Base-by-base conservation (phyloP, 1,139 yeast genomes). In the Protomyces inundatus region DNA sequence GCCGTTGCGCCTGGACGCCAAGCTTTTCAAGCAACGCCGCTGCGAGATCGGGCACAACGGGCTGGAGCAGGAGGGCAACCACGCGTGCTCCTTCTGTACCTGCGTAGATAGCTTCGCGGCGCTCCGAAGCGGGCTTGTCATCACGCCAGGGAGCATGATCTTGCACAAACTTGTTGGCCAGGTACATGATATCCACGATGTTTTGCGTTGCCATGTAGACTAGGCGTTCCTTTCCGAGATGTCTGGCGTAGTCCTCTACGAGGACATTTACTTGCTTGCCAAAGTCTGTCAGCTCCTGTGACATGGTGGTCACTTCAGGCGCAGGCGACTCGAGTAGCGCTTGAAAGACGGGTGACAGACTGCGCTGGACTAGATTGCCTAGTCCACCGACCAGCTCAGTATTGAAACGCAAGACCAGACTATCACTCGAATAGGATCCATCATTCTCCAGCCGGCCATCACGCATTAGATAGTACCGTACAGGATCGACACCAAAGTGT, bases 31-130 rank as follows among this genome's bases (percentile, higher is more conserved):
- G 77, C n/a, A 90, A 76, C 36, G 76, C 75, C 0, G 70, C 68
- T 0, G 96, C 75, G 57, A 89, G 77, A 1, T 77, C 75, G 0
- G 98, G 98, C 56, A 88, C 83, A 35, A 91, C 78, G 0, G 97
- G 90, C 66, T 81, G 83, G 35, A 88, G 78, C 48, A 88, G 72
- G 10, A 93, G 83, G 0, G 93, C 80, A 14, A 83, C 73, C 0
- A 89, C 81, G 66, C 98, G 80, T 14, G 85, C 80, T 0, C 85
- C 80, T 70, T 93, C 98, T 10, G 88, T 82, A 0, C 89, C 87
- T 33, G 82, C 73, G 67, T 81, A 84, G 1, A 90, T 83, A 12
- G 84, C 80, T 57, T 79, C 76, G 71, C 82, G 84, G 67, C 81
- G 84, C 48, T 71, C 70, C 1, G 67, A 68, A 10, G 68, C 70